Base-by-base conservation (phyloP, 179 eudicot genomes). In the Camellia oleifera region DNA sequence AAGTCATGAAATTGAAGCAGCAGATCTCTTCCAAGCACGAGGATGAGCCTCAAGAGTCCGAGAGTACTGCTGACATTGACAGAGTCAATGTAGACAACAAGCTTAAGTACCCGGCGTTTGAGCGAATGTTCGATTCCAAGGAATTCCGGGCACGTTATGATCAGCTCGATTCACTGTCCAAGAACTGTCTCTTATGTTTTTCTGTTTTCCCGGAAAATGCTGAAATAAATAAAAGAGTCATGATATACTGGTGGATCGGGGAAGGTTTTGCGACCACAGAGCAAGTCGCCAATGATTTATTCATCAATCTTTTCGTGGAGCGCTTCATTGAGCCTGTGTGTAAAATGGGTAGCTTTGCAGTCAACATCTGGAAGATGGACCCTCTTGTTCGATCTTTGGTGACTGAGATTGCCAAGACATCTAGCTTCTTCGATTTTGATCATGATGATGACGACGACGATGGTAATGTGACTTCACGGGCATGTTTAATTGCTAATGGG, bases 101-200 rank as follows among this genome's bases (percentile, higher is more conserved):
- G 75, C 32, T 18, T 40, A 23, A n/a, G 73, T 74, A 75, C 6
- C 5, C 58, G 0, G 6, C 12, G 5, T 78, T 81, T 44, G 75
- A 63, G 26, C 5, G 9, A 2, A 85, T 79, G 46, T 42, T 7
- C 11, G 75, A 26, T 1, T 82, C 80, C 56, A 50, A 66, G 57
- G 77, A 82, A n/a, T 76, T 76, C 32, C 13, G 73, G 77, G 44
- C 61, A 2, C 80, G 50, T 18, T 86, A 79, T 70, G 17, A 79
- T 26, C 50, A 20, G 42, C 83, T 86, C 58, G 2, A 10, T 32
- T 32, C 2, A 8, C 0, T 0, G 77, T 4, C 48, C 54, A 84
- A 84, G 79, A 78, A 77, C 0, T 86, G 89, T 69, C 62, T 86
- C 66, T 60, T 86, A 1, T 84, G 83, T 48, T 84, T 86, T 62